These are phyloP conservation scores for Alternaria alternata DNA, from an alignment of 2,329 filamentous ascomycete species.

Conservation along the genomic window DNA sequence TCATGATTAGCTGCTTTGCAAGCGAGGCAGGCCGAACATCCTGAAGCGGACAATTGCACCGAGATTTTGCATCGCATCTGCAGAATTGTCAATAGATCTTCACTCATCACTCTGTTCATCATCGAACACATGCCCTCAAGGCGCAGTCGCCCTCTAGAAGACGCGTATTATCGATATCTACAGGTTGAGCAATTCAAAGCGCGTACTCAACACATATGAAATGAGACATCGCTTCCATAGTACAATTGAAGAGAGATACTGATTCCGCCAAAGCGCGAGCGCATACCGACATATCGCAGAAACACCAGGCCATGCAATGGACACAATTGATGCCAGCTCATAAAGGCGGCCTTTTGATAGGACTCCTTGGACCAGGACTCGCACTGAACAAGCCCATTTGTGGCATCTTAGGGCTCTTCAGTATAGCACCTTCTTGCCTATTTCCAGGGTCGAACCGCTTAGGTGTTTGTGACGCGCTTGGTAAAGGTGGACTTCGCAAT, in stretches of 20 bases:
- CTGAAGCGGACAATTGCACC: conserved; percentile 10
- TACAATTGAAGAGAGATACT: neutral
- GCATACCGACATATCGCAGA: neutral
- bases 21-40: conserved; percentile 1
- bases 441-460: conserved; percentile 10
- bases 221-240: neutral
- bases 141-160: neutral
- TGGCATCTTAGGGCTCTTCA: conserved; percentile 35
- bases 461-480: conserved; percentile 20
- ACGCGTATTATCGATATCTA: neutral
- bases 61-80: neutral
- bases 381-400: conserved; percentile 43
- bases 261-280: neutral
- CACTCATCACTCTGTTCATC: neutral
- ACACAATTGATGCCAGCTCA: conserved; percentile 4
- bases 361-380: conserved; percentile 31
- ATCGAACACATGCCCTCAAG: neutral
- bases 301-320: conserved; percentile 21
- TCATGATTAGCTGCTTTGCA: conserved; percentile 2
- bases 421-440: conserved; percentile 22
- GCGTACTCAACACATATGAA: conserved; percentile 1
- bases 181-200: neutral
- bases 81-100: neutral
- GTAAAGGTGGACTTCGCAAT: conserved; percentile 35
- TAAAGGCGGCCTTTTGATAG: conserved; percentile 36